Evolutionary conservation across 805 yeast genomes (phyloP), one percentile per base, ranked within the genome.

Genomic region (Maudiozyma saulgeensis): DNA sequence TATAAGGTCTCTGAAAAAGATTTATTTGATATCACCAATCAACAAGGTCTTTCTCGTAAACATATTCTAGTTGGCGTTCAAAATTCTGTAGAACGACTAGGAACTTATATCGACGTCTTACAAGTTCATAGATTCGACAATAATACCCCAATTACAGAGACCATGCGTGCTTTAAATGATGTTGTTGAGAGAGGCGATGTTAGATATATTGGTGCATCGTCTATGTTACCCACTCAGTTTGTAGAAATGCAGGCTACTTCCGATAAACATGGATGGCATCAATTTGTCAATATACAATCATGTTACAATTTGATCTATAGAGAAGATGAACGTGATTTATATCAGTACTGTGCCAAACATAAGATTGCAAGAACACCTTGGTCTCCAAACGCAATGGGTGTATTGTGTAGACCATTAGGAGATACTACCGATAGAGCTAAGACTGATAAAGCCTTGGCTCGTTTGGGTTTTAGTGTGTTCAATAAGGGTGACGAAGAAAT

Each of bases 321-420:
- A 12, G 84, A 80, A 57, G 85, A 80, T 48, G 87, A 81, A 58
- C 65, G 79, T 16, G 86, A 81, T 58, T 68, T 79, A 74, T 75
- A 71, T 51, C 77, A 76, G 19, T 81, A 67, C 59, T 78, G 82
- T 53, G 63, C 74, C 18, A 67, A 67, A 42, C 72, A 74, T 13
- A 75, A 75, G 7, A 76, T 81, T 39, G 82, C 81, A 1, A 48
- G 78, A 19, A 71, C 78, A 47, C 84, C 85, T 6, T 81, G 80
- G 79, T 73, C 80, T 13, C 84, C 84, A 28, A 63, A 70, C 49
- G 81, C 80, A 3, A 64, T 76, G 50, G 84, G 85, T 6, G 28
- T 75, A 2, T 66, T 81, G 39, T 70, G 82, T 1, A 69, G 81
- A 51, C 80, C 84, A 0, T 39, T 49, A 2, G 53, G 55, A 23